phyloP scores from a whole-genome alignment of 2,329 filamentous ascomycete species.

The Aspergillus sp. region DNA sequence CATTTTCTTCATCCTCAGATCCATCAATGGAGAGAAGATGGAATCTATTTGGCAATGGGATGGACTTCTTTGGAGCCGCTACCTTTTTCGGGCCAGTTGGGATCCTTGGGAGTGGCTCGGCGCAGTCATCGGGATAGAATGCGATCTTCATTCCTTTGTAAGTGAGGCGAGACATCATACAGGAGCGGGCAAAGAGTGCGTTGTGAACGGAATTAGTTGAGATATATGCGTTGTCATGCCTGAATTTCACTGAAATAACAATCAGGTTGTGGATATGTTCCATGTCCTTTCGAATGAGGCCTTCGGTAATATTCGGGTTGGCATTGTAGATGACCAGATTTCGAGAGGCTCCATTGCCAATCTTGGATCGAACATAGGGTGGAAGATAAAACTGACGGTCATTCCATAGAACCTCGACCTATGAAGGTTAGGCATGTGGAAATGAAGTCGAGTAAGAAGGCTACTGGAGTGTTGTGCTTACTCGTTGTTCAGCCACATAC shows the following conservation, averaged over 20 bases:
- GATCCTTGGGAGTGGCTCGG: slow-evolving; percentile 52
- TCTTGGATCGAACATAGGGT: slow-evolving; percentile 63
- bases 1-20: slow-evolving; percentile 34
- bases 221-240: slow-evolving; percentile 62
- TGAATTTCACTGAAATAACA: slow-evolving; percentile 65
- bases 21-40: slow-evolving; percentile 57
- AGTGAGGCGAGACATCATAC: slow-evolving; percentile 67
- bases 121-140: slow-evolving; percentile 73
- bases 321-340: slow-evolving; percentile 69
- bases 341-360: slow-evolving; percentile 66
- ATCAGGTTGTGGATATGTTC: slow-evolving; percentile 80
- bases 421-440: neutral
- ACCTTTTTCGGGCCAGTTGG: slow-evolving; percentile 31
- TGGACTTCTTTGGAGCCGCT: slow-evolving; percentile 35
- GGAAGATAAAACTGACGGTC: slow-evolving; percentile 69
- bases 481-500: slow-evolving; percentile 67
- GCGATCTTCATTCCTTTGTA: slow-evolving; percentile 73
- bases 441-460: neutral
- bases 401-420: slow-evolving; percentile 70
- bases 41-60: slow-evolving; percentile 58
- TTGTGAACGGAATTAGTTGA: slow-evolving; percentile 76
- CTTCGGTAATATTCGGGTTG: slow-evolving; percentile 59
- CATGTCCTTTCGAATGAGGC: slow-evolving; percentile 68
- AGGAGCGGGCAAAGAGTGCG: slow-evolving; percentile 72
- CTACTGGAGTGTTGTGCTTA: slow-evolving; percentile 40